These are phyloP conservation scores for Ambrosia hybrid DNA, from an alignment of 140 eudicot genomes.

Conservation along the genomic window DNA sequence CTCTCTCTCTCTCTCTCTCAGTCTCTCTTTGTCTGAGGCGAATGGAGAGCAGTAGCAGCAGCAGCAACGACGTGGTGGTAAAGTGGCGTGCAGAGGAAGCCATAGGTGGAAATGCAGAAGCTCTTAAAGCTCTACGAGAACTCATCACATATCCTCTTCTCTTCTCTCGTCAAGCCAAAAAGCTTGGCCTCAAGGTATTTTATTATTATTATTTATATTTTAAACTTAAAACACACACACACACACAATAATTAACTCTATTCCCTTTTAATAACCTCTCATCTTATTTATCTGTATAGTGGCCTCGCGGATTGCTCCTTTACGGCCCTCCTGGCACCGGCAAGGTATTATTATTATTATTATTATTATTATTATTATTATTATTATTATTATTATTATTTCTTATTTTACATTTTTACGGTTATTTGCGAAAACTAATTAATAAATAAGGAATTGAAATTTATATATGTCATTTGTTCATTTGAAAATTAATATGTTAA, in stretches of 20 bases:
- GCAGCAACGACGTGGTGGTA: not conserved
- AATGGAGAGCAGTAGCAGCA: no score
- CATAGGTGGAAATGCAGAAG: conserved; percentile 77
- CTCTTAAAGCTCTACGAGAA: conserved; percentile 83
- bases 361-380: not conserved
- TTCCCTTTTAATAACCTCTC: not conserved
- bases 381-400: no score
- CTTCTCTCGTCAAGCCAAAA: conserved; percentile 51
- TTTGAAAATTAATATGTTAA: not conserved
- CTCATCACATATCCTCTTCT: conserved; percentile 69
- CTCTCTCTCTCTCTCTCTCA: no score
- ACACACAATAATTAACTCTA: not conserved
- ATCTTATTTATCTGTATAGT: conserved; percentile 36
- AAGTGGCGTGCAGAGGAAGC: conserved; percentile 77
- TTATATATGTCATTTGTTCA: not conserved
- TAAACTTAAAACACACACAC: not conserved
- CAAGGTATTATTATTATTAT: conserved; percentile 47
- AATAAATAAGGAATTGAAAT: not conserved
- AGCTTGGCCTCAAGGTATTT: conserved; percentile 67
- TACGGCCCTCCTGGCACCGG: conserved; percentile 99
- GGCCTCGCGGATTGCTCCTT: conserved; percentile 91
- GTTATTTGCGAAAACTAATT: not conserved
- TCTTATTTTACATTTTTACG: not conserved
- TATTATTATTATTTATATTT: no score
- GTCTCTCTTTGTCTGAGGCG: no score